These are phyloP conservation scores for Exophiala xenobiotica DNA, from an alignment of 2,329 filamentous ascomycete species.

Conservation along the genomic window DNA sequence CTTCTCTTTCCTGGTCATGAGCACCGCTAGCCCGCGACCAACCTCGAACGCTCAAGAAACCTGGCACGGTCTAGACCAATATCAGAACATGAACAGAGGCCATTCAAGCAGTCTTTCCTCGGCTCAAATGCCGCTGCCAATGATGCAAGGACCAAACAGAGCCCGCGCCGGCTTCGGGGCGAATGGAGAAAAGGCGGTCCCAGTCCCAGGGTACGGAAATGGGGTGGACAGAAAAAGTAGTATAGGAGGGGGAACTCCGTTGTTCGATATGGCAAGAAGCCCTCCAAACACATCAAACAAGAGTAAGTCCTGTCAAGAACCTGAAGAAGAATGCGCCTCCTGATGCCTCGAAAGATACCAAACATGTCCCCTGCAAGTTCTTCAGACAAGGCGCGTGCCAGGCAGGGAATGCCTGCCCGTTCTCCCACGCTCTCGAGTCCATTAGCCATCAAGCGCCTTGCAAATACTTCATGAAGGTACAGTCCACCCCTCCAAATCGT, in stretches of 20 bases:
- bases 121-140: conserved; percentile 8
- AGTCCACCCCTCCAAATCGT: conserved; percentile 28
- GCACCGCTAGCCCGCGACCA: conserved; percentile 18
- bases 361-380: conserved; percentile 99
- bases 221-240: conserved; percentile 23
- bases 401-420: conserved; percentile 92
- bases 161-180: conserved; percentile 16
- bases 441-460: conserved; percentile 82
- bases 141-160: conserved; percentile 16
- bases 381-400: conserved; percentile 95
- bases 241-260: conserved; percentile 28
- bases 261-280: conserved; percentile 48
- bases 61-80: conserved; percentile 21
- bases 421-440: conserved; percentile 86
- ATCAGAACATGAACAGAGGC: conserved; percentile 13
- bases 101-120: conserved; percentile 19
- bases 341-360: conserved; percentile 65
- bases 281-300: conserved; percentile 47
- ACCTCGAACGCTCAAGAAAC: conserved; percentile 11
- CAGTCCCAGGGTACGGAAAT: conserved; percentile 22
- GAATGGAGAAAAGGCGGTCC: conserved; percentile 23
- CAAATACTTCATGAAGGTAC: conserved; percentile 98
- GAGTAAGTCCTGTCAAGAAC: conserved; percentile 31
- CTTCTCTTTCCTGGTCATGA: conserved; percentile 5
- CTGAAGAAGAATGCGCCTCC: neutral